A percentile compares a stretch with the other conserved stretches of the same genome.
Conservation (phyloP, 257 asterid genomes). For the Henckelia pumila region DNA sequence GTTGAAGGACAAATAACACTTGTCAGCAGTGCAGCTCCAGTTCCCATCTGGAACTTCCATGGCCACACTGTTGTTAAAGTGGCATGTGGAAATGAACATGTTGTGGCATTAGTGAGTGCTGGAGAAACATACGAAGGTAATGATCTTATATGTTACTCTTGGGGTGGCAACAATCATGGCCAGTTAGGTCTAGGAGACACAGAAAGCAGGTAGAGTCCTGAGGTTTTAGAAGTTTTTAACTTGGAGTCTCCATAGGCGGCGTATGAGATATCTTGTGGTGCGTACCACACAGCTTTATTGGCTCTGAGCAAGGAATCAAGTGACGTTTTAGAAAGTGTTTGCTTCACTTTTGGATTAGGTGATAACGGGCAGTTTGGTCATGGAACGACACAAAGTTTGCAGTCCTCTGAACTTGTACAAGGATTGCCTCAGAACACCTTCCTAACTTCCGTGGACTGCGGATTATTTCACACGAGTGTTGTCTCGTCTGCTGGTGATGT, state of each 20-base stretch:
- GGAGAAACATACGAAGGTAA: constrained; percentile 59
- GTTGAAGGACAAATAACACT: constrained; percentile 44
- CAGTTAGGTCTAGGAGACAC: constrained; percentile 88
- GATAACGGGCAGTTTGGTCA: constrained; percentile 96
- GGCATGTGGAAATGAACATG: constrained; percentile 90
- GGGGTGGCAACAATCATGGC: constrained; percentile 88
- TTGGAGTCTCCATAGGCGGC: constrained; percentile 62
- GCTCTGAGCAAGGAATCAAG: constrained; percentile 50
- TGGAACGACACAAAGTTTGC: constrained; percentile 57
- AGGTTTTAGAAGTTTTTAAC: constrained; percentile 49
- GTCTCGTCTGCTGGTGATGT: constrained; percentile 79
- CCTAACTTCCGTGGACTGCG: constrained; percentile 73
- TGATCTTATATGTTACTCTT: constrained; percentile 69
- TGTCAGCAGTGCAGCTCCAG: constrained; percentile 45
- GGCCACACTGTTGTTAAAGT: constrained; percentile 86
- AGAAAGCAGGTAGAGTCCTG: constrained; percentile 55
- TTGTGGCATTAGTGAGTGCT: constrained; percentile 68
- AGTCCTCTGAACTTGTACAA: constrained; percentile 56
- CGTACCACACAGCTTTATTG: constrained; percentile 75
- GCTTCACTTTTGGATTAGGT: constrained; percentile 93
- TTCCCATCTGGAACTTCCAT: constrained; percentile 74
- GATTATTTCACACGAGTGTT: constrained; percentile 79
- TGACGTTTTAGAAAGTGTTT: constrained; percentile 53
- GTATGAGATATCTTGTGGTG: constrained; percentile 78
- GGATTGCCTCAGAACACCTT: constrained; percentile 48